Conservation (phyloP, 1,284 basidiomycete species). For the Ustilago sp. region DNA sequence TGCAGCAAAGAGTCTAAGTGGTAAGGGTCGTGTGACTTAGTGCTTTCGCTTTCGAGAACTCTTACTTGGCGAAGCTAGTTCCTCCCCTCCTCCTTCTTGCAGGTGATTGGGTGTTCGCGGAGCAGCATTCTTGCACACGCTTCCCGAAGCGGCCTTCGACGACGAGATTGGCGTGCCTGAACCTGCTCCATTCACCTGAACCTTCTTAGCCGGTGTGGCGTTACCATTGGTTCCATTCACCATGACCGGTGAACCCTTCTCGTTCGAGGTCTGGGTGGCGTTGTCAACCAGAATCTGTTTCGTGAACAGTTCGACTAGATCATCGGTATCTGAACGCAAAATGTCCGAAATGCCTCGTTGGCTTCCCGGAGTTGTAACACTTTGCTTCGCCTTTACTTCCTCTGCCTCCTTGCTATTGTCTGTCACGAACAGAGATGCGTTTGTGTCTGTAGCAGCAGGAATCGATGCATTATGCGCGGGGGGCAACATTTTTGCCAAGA, state of each 20-base stretch:
- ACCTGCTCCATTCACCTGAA: slow-evolving; percentile 19
- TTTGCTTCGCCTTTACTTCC: background rate
- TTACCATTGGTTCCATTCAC: slow-evolving; percentile 9
- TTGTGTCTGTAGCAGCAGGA: background rate
- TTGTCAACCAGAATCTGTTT: slow-evolving; percentile 25
- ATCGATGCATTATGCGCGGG: slow-evolving; percentile 12
- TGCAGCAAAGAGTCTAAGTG: background rate
- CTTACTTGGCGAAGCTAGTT: slow-evolving; percentile 19
- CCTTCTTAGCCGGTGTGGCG: slow-evolving; percentile 27
- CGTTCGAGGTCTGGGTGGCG: background rate
- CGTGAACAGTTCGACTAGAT: slow-evolving; percentile 41
- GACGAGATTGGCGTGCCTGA: background rate
- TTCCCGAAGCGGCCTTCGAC: slow-evolving; percentile 3
- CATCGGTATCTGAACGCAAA: slow-evolving; percentile 39
- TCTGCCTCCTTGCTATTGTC: slow-evolving; percentile 7
- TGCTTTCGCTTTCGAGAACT: slow-evolving; percentile 41
- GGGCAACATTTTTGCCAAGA: slow-evolving; percentile 78
- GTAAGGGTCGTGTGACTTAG: background rate
- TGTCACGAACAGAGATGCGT: background rate
- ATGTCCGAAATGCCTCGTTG: slow-evolving; percentile 33
- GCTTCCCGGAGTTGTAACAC: background rate
- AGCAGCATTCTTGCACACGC: background rate
- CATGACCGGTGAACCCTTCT: slow-evolving; percentile 7
- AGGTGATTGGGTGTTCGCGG: slow-evolving; percentile 11
- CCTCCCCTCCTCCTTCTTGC: background rate